phyloP scores from a whole-genome alignment of 2,329 filamentous ascomycete species.

The Phialophora verrucosa region DNA sequence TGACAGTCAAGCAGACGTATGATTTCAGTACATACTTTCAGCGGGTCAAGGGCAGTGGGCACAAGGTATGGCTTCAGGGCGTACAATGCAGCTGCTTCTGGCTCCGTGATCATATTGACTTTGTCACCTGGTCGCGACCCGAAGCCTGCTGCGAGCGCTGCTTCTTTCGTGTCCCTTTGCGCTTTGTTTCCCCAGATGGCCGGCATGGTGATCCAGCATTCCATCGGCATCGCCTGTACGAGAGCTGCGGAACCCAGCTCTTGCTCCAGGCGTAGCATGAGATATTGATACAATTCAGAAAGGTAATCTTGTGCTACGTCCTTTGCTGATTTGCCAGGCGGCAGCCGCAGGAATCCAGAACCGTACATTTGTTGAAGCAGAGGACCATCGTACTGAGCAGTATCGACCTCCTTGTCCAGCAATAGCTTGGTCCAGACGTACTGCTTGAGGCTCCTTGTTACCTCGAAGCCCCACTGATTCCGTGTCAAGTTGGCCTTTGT shows the following conservation, averaged over 20 bases:
- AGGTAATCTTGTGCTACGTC: slow-evolving; percentile 41
- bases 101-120: slow-evolving; percentile 34
- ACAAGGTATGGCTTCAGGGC: slow-evolving; percentile 20
- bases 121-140: slow-evolving; percentile 23
- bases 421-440: slow-evolving; percentile 45
- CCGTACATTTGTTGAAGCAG: slow-evolving; percentile 22
- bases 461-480: slow-evolving; percentile 41
- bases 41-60: not conserved
- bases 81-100: slow-evolving; percentile 40
- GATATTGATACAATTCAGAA: slow-evolving; percentile 35
- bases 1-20: no score
- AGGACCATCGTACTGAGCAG: slow-evolving; percentile 38
- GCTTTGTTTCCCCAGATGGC: slow-evolving; percentile 34
- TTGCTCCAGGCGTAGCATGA: slow-evolving; percentile 21
- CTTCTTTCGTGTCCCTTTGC: slow-evolving; percentile 15
- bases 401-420: slow-evolving; percentile 36
- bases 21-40: not conserved
- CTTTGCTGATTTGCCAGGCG: slow-evolving; percentile 35
- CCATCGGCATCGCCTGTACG: slow-evolving; percentile 25
- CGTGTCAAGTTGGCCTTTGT: not conserved
- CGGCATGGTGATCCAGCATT: slow-evolving; percentile 35
- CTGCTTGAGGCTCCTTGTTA: slow-evolving; percentile 36
- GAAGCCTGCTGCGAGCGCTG: slow-evolving; percentile 33
- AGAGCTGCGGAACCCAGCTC: slow-evolving; percentile 24
- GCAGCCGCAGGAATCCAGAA: slow-evolving; percentile 35